Base-by-base conservation (phyloP, 306 rosid species). In the Adenanthera pavonina region DNA sequence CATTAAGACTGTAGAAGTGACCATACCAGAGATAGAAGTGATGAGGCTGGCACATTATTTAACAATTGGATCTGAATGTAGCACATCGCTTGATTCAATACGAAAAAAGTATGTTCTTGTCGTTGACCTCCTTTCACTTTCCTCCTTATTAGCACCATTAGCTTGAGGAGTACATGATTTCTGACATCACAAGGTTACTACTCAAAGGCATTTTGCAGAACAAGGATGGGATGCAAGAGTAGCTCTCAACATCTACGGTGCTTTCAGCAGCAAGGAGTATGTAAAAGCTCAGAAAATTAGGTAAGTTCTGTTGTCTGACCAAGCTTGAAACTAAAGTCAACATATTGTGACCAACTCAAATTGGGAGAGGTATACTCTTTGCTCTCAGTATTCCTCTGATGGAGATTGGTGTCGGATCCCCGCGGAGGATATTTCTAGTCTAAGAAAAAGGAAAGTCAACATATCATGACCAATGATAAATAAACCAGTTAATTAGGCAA, bases 211-310 rank as follows among this genome's bases (percentile, higher is more conserved):
- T 81, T 87, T 69, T 79, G 83, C 92, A 79, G 89, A 89, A 84
- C 64, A 89, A 72, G 99, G 99, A 87, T 90, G 99, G 97, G 99
- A 95, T 91, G 88, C 88, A 77, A 93, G 97, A 77, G 90, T 93
- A 46, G 99, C 89, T 75, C 97, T 91, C 65, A 88, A 88, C 69
- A 90, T 90, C 47, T 95, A 95, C 72, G 91, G 94, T 79, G 40
- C 94, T 77, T 95, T 95, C 86, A 90, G 91, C 80, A 57, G 97
- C 88, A 83, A 89, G 77, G 97, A 95, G 86, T 95, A 95, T 66
- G 56, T 95, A 69, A 93, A 95, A 78, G 99, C 99, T 72, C 99
- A 95, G 78, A 89, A 67, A 86, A 88, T 95, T 8, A 92, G 99
- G 99, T 90, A 19, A 0, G 0, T 16, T 16, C 78, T 52, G 67